Percentiles rank a stretch among this genome's conserved stretches.
Conservation (phyloP, 345 rosid species). For the Eutrema yunnanense region DNA sequence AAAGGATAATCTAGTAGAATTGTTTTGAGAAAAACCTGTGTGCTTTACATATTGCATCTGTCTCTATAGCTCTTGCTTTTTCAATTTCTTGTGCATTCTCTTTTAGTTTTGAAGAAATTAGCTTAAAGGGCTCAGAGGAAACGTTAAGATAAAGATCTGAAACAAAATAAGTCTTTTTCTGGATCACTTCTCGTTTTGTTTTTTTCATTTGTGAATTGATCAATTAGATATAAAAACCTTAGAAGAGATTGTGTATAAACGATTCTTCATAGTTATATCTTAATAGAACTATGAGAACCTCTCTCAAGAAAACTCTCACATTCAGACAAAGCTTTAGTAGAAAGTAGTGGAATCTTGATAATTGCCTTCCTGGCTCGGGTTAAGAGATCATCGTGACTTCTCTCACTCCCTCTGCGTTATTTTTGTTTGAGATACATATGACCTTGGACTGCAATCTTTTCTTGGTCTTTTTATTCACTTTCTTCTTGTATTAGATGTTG, state of each 20-base stretch:
- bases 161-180: background rate
- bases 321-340: background rate
- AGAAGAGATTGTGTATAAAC: background rate
- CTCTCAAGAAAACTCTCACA: background rate
- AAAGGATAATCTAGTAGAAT: too few relatives aligned
- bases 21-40: too few relatives aligned
- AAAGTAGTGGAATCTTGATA: background rate
- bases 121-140: background rate
- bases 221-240: constrained; percentile 7
- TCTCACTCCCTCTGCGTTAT: background rate
- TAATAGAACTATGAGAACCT: background rate
- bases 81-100: background rate
- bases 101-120: background rate
- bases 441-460: too few relatives aligned
- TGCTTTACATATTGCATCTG: too few relatives aligned
- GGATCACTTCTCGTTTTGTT: background rate
- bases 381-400: constrained; percentile 43
- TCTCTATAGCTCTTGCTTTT: too few relatives aligned
- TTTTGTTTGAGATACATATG: too few relatives aligned
- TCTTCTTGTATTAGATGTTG: background rate
- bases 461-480: too few relatives aligned
- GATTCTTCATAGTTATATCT: background rate
- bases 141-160: background rate
- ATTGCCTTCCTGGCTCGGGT: background rate
- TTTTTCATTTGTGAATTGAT: background rate